Conservation (phyloP, 768 basidiomycete species). For the Phanerodontia chrysosporium region DNA sequence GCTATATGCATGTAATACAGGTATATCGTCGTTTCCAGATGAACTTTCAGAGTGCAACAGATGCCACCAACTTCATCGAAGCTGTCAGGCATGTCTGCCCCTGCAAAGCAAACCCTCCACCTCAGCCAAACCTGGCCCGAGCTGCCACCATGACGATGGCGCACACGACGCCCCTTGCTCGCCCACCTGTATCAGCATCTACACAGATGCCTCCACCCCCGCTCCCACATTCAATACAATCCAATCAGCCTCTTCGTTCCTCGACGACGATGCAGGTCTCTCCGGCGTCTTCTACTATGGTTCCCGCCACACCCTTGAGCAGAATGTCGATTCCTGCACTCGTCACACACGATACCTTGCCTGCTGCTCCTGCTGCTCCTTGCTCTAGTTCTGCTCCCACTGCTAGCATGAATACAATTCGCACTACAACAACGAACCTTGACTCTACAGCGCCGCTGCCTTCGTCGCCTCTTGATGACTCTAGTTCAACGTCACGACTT, state of each 20-base stretch:
- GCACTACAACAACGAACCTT: no score
- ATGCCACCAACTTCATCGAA: conserved; percentile 55
- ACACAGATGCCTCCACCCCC: conserved; percentile 2
- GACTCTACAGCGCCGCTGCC: no score
- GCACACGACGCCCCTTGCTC: background rate
- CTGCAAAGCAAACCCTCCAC: conserved; percentile 55
- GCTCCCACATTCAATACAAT: background rate
- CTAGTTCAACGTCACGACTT: no score
- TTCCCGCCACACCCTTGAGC: no score
- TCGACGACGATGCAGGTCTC: background rate
- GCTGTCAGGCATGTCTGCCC: conserved; percentile 67
- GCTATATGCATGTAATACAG: conserved; percentile 32
- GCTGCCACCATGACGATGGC: conserved; percentile 9
- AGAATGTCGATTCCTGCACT: no score
- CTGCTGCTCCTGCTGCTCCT: conserved; percentile 9
- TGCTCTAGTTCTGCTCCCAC: conserved; percentile 9
- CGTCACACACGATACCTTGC: no score
- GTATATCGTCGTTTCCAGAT: conserved; percentile 74
- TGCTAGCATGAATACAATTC: no score
- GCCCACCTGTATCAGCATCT: background rate
- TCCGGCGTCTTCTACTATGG: background rate
- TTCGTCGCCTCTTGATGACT: no score
- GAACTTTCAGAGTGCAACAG: conserved; percentile 48
- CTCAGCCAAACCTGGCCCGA: conserved; percentile 17
- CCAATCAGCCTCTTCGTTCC: background rate